Conservation (phyloP, 148 eudicot genomes). For the Salicornia ramosissima region DNA sequence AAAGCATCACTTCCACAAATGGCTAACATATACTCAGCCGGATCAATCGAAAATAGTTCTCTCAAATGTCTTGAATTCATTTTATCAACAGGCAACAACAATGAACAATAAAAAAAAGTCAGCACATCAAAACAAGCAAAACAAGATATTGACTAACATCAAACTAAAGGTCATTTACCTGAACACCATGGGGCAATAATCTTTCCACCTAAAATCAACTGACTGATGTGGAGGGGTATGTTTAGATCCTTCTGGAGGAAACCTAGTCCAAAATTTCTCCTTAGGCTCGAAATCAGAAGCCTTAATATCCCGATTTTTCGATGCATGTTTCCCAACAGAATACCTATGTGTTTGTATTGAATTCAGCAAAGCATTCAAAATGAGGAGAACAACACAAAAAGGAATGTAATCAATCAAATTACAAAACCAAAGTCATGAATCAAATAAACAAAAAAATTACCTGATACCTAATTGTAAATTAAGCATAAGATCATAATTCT, state of each 20-base stretch:
- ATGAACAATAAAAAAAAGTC: too few species aligned
- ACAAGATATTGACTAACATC: too few species aligned
- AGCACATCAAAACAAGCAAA: too few species aligned
- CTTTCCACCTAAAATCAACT: conserved; percentile 84
- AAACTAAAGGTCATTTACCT: too few species aligned
- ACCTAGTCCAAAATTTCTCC: conserved; percentile 95
- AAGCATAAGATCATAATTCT: conserved; percentile 79
- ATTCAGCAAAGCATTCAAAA: conserved; percentile 1
- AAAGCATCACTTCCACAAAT: conserved; percentile 87
- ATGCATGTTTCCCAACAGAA: conserved; percentile 81
- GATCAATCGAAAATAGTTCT: conserved; percentile 82
- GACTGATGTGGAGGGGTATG: conserved; percentile 85
- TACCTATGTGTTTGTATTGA: too few species aligned
- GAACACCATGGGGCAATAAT: conserved; percentile 90
- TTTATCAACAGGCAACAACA: too few species aligned
- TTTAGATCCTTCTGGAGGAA: conserved; percentile 86
- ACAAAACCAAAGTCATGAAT: background rate
- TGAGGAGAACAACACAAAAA: background rate
- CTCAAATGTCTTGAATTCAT: too few species aligned
- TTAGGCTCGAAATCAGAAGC: conserved; percentile 73
- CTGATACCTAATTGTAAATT: conserved; percentile 87
- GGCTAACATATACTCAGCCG: conserved; percentile 94
- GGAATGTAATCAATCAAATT: too few species aligned
- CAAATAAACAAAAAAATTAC: conserved; percentile 34
- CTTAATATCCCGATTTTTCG: conserved; percentile 54